phyloP scores from a whole-genome alignment of 2,329 filamentous ascomycete species.

The Ceratocystis destructans region DNA sequence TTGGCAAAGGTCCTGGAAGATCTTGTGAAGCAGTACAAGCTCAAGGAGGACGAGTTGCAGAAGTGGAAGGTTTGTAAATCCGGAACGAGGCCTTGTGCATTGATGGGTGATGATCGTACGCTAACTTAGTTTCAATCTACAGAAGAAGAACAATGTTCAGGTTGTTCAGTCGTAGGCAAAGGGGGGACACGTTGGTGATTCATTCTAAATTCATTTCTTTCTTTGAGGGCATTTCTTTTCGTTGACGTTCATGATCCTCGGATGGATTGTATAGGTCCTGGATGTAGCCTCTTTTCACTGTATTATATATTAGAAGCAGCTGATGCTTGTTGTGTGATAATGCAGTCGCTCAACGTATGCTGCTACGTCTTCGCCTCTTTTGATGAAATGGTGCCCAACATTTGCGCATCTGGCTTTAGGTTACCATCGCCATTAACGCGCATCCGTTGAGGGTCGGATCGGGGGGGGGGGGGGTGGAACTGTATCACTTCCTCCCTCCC shows the following conservation, averaged over 20 bases:
- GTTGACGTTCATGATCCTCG: too few relatives aligned
- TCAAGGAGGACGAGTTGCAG: conserved; percentile 87
- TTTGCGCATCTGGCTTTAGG: too few relatives aligned
- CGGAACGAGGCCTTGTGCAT: neutral
- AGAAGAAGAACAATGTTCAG: conserved; percentile 86
- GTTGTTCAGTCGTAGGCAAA: conserved; percentile 57
- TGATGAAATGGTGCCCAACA: too few relatives aligned
- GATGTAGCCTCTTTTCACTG: too few relatives aligned
- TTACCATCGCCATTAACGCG: too few relatives aligned
- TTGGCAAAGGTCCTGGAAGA: conserved; percentile 89
- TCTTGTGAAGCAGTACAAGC: conserved; percentile 90
- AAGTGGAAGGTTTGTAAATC: conserved; percentile 75
- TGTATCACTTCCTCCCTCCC: neutral
- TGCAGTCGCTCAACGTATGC: too few relatives aligned
- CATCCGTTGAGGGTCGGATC: too few relatives aligned
- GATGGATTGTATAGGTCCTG: too few relatives aligned
- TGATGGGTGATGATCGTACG: neutral
- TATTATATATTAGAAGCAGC: too few relatives aligned
- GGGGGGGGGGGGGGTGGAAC: too few relatives aligned
- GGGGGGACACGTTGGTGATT: conserved; percentile 9
- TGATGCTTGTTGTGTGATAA: too few relatives aligned
- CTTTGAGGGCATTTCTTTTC: neutral
- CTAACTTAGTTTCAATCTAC: conserved; percentile 21
- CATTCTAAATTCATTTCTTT: neutral
- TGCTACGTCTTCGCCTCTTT: too few relatives aligned